phyloP scores from a whole-genome alignment of 2,329 filamentous ascomycete genomes.

The Lojkania enalia region DNA sequence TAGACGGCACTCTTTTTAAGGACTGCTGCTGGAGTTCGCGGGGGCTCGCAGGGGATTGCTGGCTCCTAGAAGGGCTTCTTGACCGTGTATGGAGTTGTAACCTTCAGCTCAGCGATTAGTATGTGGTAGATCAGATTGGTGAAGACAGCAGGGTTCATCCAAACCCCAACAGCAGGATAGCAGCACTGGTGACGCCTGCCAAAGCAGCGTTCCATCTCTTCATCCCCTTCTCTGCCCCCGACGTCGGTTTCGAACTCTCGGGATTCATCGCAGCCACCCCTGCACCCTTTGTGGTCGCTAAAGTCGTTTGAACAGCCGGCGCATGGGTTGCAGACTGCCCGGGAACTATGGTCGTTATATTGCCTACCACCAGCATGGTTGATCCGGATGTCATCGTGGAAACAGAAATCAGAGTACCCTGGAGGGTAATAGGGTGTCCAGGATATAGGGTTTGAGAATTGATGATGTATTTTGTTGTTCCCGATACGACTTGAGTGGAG shows the following conservation, averaged over 20 bases:
- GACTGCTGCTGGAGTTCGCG: too few species aligned
- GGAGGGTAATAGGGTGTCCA: slow-evolving; percentile 17
- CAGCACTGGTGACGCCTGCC: neutral
- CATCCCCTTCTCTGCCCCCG: neutral
- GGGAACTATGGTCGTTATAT: neutral
- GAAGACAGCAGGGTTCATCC: too few species aligned
- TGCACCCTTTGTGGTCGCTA: neutral
- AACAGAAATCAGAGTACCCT: slow-evolving; percentile 14
- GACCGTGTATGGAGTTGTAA: too few species aligned
- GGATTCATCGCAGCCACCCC: neutral
- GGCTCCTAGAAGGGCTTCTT: too few species aligned
- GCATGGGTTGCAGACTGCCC: neutral
- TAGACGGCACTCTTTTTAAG: too few species aligned
- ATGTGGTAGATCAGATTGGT: too few species aligned
- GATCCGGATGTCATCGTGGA: slow-evolving; percentile 17
- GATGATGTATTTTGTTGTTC: neutral
- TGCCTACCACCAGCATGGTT: slow-evolving; percentile 21
- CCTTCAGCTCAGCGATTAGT: too few species aligned
- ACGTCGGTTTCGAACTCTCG: neutral
- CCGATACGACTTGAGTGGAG: neutral
- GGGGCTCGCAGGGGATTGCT: too few species aligned
- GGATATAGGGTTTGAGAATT: slow-evolving; percentile 9
- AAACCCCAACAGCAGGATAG: neutral
- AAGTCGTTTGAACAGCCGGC: neutral
- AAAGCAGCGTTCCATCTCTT: neutral